These are phyloP conservation scores for Canna indica DNA, from an alignment of 176 grass and related monocot genomes.

Conservation along the genomic window DNA sequence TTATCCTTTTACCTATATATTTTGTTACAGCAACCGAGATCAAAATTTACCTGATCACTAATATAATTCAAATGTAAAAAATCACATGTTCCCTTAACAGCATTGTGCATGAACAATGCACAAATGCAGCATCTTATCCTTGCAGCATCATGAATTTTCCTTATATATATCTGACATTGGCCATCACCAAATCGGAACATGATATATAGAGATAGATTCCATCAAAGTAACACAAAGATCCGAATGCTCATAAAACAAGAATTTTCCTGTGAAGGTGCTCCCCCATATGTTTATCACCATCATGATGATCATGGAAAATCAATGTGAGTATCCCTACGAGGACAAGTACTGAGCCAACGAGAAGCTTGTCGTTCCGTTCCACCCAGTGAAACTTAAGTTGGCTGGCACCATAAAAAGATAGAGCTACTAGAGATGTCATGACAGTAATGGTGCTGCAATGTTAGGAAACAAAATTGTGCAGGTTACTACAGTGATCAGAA, in stretches of 20 bases:
- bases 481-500: not conserved
- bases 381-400: constrained; percentile 98
- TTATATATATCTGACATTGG: too few species aligned
- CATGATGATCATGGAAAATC: constrained; percentile 65
- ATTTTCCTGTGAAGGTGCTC: constrained; percentile 57
- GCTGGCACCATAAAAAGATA: constrained; percentile 89
- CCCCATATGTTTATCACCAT: constrained; percentile 42
- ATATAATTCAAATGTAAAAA: too few species aligned
- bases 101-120: too few species aligned
- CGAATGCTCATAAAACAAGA: constrained; percentile 31
- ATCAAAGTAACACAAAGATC: too few species aligned
- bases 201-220: too few species aligned
- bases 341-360: constrained; percentile 71
- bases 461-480: constrained; percentile 1
- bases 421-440: constrained; percentile 89
- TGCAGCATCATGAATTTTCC: too few species aligned
- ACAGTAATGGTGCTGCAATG: constrained; percentile 79
- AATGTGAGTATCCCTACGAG: constrained; percentile 74
- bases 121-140: too few species aligned
- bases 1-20: too few species aligned
- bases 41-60: too few species aligned
- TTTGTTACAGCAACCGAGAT: too few species aligned
- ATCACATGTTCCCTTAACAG: too few species aligned
- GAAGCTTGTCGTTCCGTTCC: constrained; percentile 85
- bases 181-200: too few species aligned